Conservation (phyloP, 2,329 filamentous ascomycete species). For the Botryotinia narcissicola region DNA sequence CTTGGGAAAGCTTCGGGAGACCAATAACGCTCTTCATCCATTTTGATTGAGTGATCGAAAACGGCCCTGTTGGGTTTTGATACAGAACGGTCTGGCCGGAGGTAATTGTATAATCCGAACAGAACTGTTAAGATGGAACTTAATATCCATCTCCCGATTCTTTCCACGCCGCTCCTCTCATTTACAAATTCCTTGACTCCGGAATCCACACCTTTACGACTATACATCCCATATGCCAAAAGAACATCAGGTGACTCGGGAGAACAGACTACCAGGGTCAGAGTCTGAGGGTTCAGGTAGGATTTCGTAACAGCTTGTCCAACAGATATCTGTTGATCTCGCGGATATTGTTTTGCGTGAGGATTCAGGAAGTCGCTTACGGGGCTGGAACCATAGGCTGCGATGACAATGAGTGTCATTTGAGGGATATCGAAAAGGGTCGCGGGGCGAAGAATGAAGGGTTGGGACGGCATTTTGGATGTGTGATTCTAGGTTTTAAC, state of each 20-base stretch:
- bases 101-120: constrained; percentile 6
- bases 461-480: neutral
- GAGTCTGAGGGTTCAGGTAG: constrained; percentile 11
- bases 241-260: constrained; percentile 16
- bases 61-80: constrained; percentile 13
- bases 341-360: constrained; percentile 19
- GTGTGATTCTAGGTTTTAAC: too few species aligned
- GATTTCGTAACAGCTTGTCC: constrained; percentile 20
- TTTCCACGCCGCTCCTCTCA: neutral
- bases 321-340: constrained; percentile 19
- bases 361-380: constrained; percentile 26
- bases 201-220: constrained; percentile 28
- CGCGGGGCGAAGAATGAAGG: constrained; percentile 25
- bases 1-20: constrained; percentile 26
- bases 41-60: constrained; percentile 18
- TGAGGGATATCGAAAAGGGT: constrained; percentile 23
- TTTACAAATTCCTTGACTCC: constrained; percentile 20
- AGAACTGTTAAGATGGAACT: constrained; percentile 22
- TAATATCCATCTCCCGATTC: constrained; percentile 15
- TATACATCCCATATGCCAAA: constrained; percentile 28
- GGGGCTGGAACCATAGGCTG: constrained; percentile 24
- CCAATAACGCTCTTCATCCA: constrained; percentile 29
- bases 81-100: constrained; percentile 27
- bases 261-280: constrained; percentile 27
- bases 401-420: constrained; percentile 17